Evolutionary conservation across 2,329 filamentous ascomycete species (phyloP).

Genomic region (Pseudocercospora fuligena): DNA sequence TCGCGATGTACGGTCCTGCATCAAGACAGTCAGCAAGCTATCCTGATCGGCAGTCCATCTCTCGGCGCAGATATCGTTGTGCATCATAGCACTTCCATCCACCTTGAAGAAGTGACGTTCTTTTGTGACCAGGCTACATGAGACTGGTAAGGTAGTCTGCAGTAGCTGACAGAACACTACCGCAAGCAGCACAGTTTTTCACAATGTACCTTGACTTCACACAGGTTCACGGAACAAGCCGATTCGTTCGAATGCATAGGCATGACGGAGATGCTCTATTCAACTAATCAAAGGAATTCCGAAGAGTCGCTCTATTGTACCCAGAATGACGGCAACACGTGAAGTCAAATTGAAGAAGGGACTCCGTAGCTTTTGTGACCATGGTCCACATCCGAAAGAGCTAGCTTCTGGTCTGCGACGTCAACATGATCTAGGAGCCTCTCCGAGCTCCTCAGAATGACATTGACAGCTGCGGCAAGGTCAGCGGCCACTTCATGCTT

Average conservation of each 20-base stretch:
- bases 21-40: slow-evolving; percentile 1
- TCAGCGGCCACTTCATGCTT: background rate
- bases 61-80: background rate
- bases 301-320: background rate
- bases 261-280: background rate
- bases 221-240: background rate
- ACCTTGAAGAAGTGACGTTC: background rate
- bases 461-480: background rate
- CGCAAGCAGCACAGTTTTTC: background rate
- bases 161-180: background rate
- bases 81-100: background rate
- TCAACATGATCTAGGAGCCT: background rate
- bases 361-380: background rate
- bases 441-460: background rate
- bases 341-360: background rate
- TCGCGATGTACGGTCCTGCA: background rate
- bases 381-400: background rate
- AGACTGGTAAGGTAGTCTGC: background rate
- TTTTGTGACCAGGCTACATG: background rate
- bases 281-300: background rate
- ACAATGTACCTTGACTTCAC: background rate
- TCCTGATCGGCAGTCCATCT: background rate
- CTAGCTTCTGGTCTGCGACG: background rate
- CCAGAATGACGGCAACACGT: background rate
- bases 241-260: background rate